These are phyloP conservation scores for Grigorovia humatica DNA, from an alignment of 805 yeast genomes.

Conservation along the genomic window DNA sequence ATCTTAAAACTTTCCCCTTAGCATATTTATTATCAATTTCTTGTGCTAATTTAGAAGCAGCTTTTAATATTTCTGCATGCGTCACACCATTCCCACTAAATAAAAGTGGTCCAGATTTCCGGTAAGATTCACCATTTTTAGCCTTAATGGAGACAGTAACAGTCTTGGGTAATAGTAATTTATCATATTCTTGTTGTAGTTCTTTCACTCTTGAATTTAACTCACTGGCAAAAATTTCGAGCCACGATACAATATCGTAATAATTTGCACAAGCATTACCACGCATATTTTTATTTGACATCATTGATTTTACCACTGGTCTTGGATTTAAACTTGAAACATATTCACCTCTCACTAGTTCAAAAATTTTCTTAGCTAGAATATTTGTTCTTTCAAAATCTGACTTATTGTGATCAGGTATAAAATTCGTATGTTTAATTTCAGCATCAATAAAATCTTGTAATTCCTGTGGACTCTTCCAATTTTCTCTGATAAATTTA, in stretches of 20 bases:
- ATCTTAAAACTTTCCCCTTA: conserved; percentile 13
- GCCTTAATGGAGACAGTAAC: conserved; percentile 32
- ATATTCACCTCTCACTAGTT: conserved; percentile 55
- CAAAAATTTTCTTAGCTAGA: conserved; percentile 45
- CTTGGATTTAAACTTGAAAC: conserved; percentile 45
- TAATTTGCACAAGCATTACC: conserved; percentile 40
- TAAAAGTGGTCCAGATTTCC: conserved; percentile 15
- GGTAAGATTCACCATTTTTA: conserved; percentile 9
- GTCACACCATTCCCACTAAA: conserved; percentile 17
- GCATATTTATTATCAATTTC: conserved; percentile 29
- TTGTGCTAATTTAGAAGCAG: conserved; percentile 33
- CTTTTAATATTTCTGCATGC: conserved; percentile 9
- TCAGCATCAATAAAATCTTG: conserved; percentile 11
- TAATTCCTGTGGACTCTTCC: conserved; percentile 32
- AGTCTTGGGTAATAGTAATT: conserved; percentile 38
- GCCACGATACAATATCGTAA: conserved; percentile 64
- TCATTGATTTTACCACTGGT: conserved; percentile 73
- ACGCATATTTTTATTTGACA: conserved; percentile 72
- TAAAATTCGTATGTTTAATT: conserved; percentile 3
- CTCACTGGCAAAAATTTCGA: conserved; percentile 75
- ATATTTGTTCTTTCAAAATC: conserved; percentile 33
- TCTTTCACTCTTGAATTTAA: conserved; percentile 61
- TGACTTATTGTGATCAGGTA: conserved; percentile 4
- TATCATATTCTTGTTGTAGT: conserved; percentile 46
- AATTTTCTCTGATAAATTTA: conserved; percentile 40